phyloP scores from a whole-genome alignment of 1,139 yeast genomes.

The Pichia sp. region DNA sequence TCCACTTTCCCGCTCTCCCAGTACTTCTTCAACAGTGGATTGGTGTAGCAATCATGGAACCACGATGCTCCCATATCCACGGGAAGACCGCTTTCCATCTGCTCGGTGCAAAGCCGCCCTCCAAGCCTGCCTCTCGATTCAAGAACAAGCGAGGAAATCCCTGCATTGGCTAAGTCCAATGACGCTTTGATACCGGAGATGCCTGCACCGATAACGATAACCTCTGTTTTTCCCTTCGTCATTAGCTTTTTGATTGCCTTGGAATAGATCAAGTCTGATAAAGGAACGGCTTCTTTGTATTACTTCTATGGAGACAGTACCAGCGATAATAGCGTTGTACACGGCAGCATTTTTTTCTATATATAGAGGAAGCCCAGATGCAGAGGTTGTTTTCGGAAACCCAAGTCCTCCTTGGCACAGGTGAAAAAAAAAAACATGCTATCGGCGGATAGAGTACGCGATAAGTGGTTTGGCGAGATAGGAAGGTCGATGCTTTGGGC shows the following conservation, averaged over 20 bases:
- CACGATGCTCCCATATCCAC: constrained; percentile 81
- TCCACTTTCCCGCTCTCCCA: constrained; percentile 31
- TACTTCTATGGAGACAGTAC: too few species aligned
- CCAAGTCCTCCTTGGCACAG: background rate
- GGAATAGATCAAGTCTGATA: too few species aligned
- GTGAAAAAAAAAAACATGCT: background rate
- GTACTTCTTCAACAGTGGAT: constrained; percentile 58
- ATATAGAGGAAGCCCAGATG: background rate
- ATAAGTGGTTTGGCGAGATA: background rate
- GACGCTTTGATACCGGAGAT: constrained; percentile 44
- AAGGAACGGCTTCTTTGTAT: too few species aligned
- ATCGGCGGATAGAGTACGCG: constrained; percentile 1
- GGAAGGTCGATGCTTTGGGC: constrained; percentile 1
- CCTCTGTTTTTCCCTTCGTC: constrained; percentile 13
- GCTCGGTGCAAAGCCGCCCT: constrained; percentile 46
- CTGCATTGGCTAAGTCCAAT: constrained; percentile 34
- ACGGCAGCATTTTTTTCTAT: background rate
- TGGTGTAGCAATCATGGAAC: constrained; percentile 77
- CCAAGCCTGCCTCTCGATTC: constrained; percentile 55
- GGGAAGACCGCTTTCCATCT: constrained; percentile 29
- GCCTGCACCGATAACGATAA: constrained; percentile 36
- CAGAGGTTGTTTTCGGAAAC: background rate
- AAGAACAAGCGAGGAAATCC: constrained; percentile 38
- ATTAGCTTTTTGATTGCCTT: background rate
- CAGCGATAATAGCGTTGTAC: background rate